phyloP scores from a whole-genome alignment of 495 filamentous ascomycete genomes.

The Neurospora sp. region DNA sequence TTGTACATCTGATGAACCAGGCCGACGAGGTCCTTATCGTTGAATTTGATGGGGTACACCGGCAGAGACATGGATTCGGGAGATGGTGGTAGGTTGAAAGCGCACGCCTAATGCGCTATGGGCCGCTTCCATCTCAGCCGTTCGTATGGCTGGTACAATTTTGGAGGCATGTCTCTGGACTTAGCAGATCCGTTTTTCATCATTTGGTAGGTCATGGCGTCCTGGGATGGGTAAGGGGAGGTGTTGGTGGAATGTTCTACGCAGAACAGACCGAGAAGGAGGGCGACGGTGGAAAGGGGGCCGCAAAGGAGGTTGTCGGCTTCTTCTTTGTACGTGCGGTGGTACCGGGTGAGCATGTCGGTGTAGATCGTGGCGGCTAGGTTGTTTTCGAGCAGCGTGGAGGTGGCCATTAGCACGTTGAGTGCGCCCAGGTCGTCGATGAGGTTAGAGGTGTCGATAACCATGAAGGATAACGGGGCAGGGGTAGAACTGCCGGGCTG shows the following conservation, averaged over 20 bases:
- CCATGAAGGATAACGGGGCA: constrained; percentile 16
- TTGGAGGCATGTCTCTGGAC: constrained; percentile 11
- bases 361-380: constrained; percentile 15
- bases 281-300: constrained; percentile 10
- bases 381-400: constrained; percentile 12
- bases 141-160: constrained; percentile 12
- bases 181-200: background rate
- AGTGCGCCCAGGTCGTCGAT: constrained; percentile 10
- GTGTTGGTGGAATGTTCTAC: constrained; percentile 21
- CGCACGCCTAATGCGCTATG: constrained; percentile 1
- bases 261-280: constrained; percentile 15
- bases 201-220: constrained; percentile 1
- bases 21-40: background rate
- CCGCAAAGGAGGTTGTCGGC: constrained; percentile 13
- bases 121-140: constrained; percentile 2
- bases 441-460: constrained; percentile 21
- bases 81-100: constrained; percentile 3
- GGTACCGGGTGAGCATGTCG: constrained; percentile 8
- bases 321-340: constrained; percentile 1
- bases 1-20: background rate
- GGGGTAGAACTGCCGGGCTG: background rate
- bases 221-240: constrained; percentile 13
- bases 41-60: background rate
- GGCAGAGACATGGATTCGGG: background rate
- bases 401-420: constrained; percentile 15